These are phyloP conservation scores for Millerozyma acaciae DNA, from an alignment of 805 yeast genomes.

Conservation along the genomic window DNA sequence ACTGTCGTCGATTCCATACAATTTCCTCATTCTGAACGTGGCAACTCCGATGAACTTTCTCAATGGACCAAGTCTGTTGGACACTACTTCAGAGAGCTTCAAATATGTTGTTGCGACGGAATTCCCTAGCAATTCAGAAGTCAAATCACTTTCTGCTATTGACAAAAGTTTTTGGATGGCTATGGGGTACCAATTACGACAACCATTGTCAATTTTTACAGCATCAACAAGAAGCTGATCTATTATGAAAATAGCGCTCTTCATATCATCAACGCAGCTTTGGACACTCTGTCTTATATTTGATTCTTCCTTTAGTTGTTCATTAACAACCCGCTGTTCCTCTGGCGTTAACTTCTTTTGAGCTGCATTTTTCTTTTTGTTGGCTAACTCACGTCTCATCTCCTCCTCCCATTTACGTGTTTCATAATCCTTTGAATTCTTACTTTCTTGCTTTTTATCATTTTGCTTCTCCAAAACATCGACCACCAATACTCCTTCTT, in stretches of 20 bases:
- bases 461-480: slow-evolving; percentile 50
- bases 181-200: slow-evolving; percentile 65
- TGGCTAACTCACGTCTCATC: slow-evolving; percentile 69
- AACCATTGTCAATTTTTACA: slow-evolving; percentile 61
- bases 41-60: slow-evolving; percentile 64
- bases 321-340: slow-evolving; percentile 60
- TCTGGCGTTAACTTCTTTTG: slow-evolving; percentile 67
- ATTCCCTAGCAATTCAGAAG: slow-evolving; percentile 37
- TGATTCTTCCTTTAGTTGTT: slow-evolving; percentile 62
- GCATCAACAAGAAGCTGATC: slow-evolving; percentile 47
- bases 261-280: slow-evolving; percentile 29
- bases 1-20: slow-evolving; percentile 43
- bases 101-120: slow-evolving; percentile 50
- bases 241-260: slow-evolving; percentile 52
- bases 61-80: slow-evolving; percentile 48
- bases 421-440: slow-evolving; percentile 80
- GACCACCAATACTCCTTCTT: slow-evolving; percentile 66
- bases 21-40: slow-evolving; percentile 53
- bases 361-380: slow-evolving; percentile 39
- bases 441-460: slow-evolving; percentile 47
- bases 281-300: slow-evolving; percentile 48
- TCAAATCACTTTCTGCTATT: slow-evolving; percentile 33
- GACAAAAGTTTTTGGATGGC: slow-evolving; percentile 51
- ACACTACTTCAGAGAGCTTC: slow-evolving; percentile 48
- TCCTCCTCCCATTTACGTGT: slow-evolving; percentile 87